Percentiles rank a stretch among this genome's conserved stretches.
phyloP scores from a whole-genome alignment of 1,139 yeast genomes.

The Kodamaea plutei region DNA sequence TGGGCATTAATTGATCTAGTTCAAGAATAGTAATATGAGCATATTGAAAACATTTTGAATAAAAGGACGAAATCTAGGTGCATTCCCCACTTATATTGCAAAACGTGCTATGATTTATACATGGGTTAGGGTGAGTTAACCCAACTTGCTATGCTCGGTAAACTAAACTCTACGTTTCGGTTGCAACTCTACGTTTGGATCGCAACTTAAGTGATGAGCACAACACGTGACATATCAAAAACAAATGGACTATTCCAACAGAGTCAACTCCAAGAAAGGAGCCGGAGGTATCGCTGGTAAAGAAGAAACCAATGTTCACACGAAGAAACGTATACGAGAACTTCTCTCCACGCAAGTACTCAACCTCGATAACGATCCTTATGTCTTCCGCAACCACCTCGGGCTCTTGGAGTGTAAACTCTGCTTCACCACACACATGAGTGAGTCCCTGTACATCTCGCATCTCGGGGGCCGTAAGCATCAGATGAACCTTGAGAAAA shows the following conservation, averaged over 20 bases:
- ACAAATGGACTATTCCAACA: conserved; percentile 48
- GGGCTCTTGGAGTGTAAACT: conserved; percentile 74
- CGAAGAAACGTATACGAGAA: conserved; percentile 61
- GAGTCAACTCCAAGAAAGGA: conserved; percentile 44
- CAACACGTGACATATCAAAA: no score
- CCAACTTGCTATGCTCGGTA: no score
- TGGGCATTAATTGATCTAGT: no score
- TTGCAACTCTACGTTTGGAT: no score
- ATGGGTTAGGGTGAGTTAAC: no score
- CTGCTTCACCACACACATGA: conserved; percentile 70
- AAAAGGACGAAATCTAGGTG: no score
- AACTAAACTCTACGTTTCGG: no score
- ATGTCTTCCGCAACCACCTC: conserved; percentile 66
- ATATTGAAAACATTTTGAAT: no score
- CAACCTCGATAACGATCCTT: conserved; percentile 72
- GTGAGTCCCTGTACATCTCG: conserved; percentile 72
- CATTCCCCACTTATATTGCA: no score
- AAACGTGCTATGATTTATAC: no score
- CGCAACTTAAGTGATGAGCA: no score
- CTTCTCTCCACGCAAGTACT: conserved; percentile 57
- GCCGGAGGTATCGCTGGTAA: conserved; percentile 74
- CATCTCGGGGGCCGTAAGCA: conserved; percentile 82
- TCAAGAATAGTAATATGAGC: no score
- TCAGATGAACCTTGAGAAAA: conserved; percentile 58
- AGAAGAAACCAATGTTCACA: conserved; percentile 62